phyloP scores from a whole-genome alignment of 2,329 filamentous ascomycete genomes.

The Chlorencoelia australis region DNA sequence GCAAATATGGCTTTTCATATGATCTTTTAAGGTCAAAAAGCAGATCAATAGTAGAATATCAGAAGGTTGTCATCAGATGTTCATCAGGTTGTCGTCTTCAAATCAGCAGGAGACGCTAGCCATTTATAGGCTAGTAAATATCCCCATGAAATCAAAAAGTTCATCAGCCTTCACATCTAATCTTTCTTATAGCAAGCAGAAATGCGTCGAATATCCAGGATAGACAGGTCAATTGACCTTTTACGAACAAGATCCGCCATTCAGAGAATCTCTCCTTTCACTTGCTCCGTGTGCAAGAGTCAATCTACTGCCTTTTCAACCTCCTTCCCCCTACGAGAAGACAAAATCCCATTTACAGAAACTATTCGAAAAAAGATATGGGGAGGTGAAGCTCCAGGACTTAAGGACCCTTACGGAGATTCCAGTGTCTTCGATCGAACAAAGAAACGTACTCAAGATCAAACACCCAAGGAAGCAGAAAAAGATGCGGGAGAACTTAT shows the following conservation, averaged over 20 bases:
- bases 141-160: slow-evolving; percentile 14
- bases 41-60: no score
- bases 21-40: no score
- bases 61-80: no score
- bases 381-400: slow-evolving; percentile 39
- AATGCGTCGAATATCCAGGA: slow-evolving; percentile 26
- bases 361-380: slow-evolving; percentile 37
- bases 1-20: no score
- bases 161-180: slow-evolving; percentile 3
- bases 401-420: slow-evolving; percentile 37
- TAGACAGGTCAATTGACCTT: slow-evolving; percentile 23
- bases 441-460: slow-evolving; percentile 10
- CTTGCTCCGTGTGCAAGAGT: slow-evolving; percentile 21
- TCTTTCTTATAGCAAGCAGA: slow-evolving; percentile 3
- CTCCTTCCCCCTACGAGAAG: slow-evolving; percentile 12
- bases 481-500: slow-evolving; percentile 16
- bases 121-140: slow-evolving; percentile 1
- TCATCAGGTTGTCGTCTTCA: no score
- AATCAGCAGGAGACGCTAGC: no score
- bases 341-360: slow-evolving; percentile 30
- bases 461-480: slow-evolving; percentile 2
- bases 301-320: slow-evolving; percentile 23
- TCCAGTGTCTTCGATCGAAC: slow-evolving; percentile 22
- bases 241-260: slow-evolving; percentile 9
- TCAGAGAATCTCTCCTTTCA: slow-evolving; percentile 11